Evolutionary conservation across 768 basidiomycete genomes (phyloP).

Genomic region (Sistotremastrum suecicum): DNA sequence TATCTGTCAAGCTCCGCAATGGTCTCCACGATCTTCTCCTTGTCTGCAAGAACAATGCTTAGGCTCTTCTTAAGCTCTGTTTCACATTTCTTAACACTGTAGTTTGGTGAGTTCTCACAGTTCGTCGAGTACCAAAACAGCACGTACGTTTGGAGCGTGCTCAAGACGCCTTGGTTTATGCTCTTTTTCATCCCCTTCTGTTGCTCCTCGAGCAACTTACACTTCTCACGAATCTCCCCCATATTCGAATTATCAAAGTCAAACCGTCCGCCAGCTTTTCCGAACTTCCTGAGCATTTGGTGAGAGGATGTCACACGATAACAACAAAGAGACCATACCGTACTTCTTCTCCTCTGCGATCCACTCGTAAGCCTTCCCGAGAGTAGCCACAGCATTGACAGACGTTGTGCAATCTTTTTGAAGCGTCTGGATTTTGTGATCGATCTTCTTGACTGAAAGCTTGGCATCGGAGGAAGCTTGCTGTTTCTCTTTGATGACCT

Average conservation of each 20-base stretch:
- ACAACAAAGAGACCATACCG: too few species aligned
- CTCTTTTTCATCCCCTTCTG: constrained; percentile 90
- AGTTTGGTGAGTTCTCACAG: too few species aligned
- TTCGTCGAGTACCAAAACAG: not conserved
- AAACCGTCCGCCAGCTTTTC: constrained; percentile 65
- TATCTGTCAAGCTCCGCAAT: constrained; percentile 87
- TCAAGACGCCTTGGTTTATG: constrained; percentile 88
- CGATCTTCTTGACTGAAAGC: constrained; percentile 45
- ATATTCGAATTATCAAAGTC: constrained; percentile 65
- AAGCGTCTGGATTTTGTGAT: constrained; percentile 51
- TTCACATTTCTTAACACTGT: constrained; percentile 90
- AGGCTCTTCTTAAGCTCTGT: constrained; percentile 78
- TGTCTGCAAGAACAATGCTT: constrained; percentile 77
- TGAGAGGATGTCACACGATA: constrained; percentile 1
- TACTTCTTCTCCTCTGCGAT: constrained; percentile 79
- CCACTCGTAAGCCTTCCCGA: constrained; percentile 84
- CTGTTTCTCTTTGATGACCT: constrained; percentile 72
- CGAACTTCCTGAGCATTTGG: constrained; percentile 51
- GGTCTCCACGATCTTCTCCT: constrained; percentile 87
- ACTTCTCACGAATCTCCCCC: constrained; percentile 40
- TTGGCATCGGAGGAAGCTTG: constrained; percentile 53
- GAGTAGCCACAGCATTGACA: constrained; percentile 32
- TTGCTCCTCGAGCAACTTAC: constrained; percentile 56
- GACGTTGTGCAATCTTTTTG: constrained; percentile 52
- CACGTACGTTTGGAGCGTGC: constrained; percentile 84